phyloP scores from a whole-genome alignment of 2,329 filamentous ascomycete species.

The Leptographium flavum region DNA sequence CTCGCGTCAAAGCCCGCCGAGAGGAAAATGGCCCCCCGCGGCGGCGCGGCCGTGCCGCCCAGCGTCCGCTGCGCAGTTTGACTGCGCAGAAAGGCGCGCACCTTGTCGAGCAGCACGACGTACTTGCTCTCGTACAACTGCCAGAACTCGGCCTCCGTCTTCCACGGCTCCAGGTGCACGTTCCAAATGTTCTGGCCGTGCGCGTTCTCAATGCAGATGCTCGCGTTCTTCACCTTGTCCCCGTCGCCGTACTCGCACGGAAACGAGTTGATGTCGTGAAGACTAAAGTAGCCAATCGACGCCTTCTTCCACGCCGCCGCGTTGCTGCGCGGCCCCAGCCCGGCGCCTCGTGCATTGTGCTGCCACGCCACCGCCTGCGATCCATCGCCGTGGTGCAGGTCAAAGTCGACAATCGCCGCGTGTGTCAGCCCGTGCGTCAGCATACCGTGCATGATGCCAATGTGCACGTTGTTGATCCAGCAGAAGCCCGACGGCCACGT shows the following conservation, averaged over 20 bases:
- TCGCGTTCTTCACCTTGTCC: conserved; percentile 87
- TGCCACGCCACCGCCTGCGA: conserved; percentile 90
- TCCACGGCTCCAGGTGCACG: conserved; percentile 82
- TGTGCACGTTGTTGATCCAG: conserved; percentile 97
- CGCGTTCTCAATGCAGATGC: conserved; percentile 84
- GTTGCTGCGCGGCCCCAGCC: conserved; percentile 25
- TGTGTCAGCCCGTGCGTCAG: conserved; percentile 78
- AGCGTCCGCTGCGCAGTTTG: conserved; percentile 44
- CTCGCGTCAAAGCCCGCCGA: conserved; percentile 96
- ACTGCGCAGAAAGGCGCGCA: conserved; percentile 57
- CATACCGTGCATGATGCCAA: conserved; percentile 84
- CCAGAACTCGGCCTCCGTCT: conserved; percentile 77
- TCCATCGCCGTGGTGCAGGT: conserved; percentile 87
- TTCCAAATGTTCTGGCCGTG: conserved; percentile 96
- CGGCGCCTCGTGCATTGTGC: conserved; percentile 59
- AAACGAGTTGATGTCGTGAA: conserved; percentile 98
- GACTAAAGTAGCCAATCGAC: conserved; percentile 85
- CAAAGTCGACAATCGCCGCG: conserved; percentile 85
- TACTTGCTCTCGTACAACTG: conserved; percentile 71
- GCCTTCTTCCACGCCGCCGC: conserved; percentile 65
- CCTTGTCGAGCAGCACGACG: conserved; percentile 61
- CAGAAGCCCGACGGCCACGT: conserved; percentile 89
- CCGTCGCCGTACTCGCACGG: conserved; percentile 90
- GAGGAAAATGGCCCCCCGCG: conserved; percentile 76
- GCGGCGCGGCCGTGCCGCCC: not conserved